Conservation (phyloP, 2,329 filamentous ascomycete species). For the Ophiostoma australiae region DNA sequence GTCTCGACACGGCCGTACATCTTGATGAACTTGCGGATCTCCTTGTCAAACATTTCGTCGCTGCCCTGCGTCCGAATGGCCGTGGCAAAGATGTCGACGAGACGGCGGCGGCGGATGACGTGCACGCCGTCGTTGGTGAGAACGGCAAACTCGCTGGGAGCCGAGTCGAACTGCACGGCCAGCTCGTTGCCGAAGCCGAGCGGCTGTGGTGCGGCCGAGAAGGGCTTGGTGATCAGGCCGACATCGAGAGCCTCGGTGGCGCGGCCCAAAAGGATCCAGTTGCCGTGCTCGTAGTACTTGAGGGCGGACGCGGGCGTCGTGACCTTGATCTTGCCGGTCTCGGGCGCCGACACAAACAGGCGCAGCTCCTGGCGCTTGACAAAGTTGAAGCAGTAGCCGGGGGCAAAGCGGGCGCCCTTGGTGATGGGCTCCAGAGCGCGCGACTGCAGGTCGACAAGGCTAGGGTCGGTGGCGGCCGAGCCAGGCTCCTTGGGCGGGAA, state of each 20-base stretch:
- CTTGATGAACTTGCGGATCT: constrained; percentile 77
- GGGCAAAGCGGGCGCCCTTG: constrained; percentile 62
- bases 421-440: constrained; percentile 46
- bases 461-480: constrained; percentile 35
- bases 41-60: constrained; percentile 73
- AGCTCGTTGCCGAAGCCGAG: constrained; percentile 90
- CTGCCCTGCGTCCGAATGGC: constrained; percentile 68
- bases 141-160: constrained; percentile 78
- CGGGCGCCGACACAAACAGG: constrained; percentile 81
- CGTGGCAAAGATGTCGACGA: constrained; percentile 88
- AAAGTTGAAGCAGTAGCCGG: constrained; percentile 88
- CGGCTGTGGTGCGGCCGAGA: constrained; percentile 62
- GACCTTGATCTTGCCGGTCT: constrained; percentile 75
- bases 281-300: constrained; percentile 71
- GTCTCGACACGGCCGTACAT: constrained; percentile 86
- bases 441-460: constrained; percentile 45
- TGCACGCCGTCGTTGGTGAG: constrained; percentile 89
- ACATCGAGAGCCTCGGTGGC: constrained; percentile 69
- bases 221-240: constrained; percentile 68
- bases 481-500: constrained; percentile 64
- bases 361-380: constrained; percentile 41
- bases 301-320: constrained; percentile 49
- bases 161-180: constrained; percentile 87
- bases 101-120: constrained; percentile 71
- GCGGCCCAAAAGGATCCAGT: constrained; percentile 66